Conservation (phyloP, 2,329 filamentous ascomycete genomes). For the Seiridium cupressi region DNA sequence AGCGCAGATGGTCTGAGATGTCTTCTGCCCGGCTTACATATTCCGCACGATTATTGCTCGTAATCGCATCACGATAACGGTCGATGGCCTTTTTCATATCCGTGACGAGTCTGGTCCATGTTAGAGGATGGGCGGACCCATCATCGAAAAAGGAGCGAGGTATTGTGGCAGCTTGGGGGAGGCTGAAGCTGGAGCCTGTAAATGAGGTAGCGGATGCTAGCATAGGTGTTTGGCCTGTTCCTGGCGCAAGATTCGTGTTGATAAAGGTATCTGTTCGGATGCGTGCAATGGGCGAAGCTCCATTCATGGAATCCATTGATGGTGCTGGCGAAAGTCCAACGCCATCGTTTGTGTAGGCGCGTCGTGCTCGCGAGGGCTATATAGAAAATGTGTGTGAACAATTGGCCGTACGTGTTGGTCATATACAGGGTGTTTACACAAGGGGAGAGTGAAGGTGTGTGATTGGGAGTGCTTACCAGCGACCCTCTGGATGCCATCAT, state of each 20-base stretch:
- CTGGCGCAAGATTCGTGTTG: constrained; percentile 42
- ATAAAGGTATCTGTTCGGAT: constrained; percentile 55
- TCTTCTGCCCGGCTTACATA: constrained; percentile 96
- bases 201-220: constrained; percentile 62
- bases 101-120: constrained; percentile 85
- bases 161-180: constrained; percentile 59
- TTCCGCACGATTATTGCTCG: constrained; percentile 77
- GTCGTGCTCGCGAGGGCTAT: constrained; percentile 58
- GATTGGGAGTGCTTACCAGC: constrained; percentile 52
- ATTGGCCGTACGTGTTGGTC: not conserved
- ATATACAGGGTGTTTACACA: not conserved
- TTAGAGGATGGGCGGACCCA: constrained; percentile 73
- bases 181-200: constrained; percentile 55
- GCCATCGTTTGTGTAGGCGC: constrained; percentile 63
- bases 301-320: constrained; percentile 88
- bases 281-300: constrained; percentile 57
- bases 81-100: constrained; percentile 93
- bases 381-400: not conserved
- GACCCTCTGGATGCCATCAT: constrained; percentile 69
- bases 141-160: constrained; percentile 90
- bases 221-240: constrained; percentile 42
- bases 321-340: constrained; percentile 72
- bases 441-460: not conserved
- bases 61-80: constrained; percentile 85
- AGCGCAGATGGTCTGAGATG: constrained; percentile 91